Conservation (phyloP, 306 rosid genomes). For the Medicago ruthenica region DNA sequence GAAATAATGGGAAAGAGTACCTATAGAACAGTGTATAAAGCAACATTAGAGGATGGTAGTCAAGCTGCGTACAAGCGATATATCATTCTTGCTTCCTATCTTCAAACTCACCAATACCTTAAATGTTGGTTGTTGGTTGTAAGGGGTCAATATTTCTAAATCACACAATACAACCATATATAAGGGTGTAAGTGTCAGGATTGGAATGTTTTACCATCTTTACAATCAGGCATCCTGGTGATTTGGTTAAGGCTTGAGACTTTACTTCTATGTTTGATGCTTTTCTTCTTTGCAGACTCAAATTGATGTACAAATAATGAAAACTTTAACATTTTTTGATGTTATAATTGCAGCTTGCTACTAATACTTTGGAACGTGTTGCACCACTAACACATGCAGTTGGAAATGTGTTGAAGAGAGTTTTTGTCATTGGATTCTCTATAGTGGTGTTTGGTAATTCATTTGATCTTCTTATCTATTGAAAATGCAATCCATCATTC, state of each 20-base stretch:
- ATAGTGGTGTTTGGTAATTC: constrained; percentile 25
- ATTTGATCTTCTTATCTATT: background rate
- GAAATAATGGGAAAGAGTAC: too few relatives aligned
- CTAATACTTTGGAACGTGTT: constrained; percentile 21
- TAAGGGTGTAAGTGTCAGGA: background rate
- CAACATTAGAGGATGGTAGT: too few relatives aligned
- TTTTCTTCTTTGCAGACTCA: background rate
- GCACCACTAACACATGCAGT: constrained; percentile 29
- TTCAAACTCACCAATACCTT: too few relatives aligned
- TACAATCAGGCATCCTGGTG: constrained; percentile 20
- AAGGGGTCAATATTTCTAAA: too few relatives aligned
- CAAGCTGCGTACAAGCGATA: too few relatives aligned
- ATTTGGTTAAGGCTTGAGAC: background rate
- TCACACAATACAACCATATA: too few relatives aligned
- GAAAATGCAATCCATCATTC: background rate
- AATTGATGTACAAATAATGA: background rate
- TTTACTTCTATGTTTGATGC: background rate
- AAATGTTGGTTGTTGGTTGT: too few relatives aligned
- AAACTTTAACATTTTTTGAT: background rate
- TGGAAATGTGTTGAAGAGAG: constrained; percentile 32
- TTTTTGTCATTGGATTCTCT: constrained; percentile 33
- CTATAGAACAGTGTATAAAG: too few relatives aligned
- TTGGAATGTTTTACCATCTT: constrained; percentile 34
- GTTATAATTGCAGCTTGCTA: constrained; percentile 28
- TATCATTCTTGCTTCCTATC: too few relatives aligned